Base-by-base conservation (phyloP, 768 basidiomycete species). In the Gyrodon lividus region DNA sequence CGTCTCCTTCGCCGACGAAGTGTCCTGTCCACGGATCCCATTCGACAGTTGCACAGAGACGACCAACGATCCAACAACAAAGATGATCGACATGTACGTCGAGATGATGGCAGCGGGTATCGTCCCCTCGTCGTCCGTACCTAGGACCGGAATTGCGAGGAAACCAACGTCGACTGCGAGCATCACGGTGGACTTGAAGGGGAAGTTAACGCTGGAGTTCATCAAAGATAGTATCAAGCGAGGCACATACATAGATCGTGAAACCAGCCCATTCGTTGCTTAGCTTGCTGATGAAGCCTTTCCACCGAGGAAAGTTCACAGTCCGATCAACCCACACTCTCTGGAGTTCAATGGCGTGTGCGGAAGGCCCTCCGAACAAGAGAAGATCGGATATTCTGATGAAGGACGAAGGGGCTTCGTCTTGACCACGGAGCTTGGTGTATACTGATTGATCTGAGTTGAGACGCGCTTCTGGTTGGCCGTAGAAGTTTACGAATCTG, bases 381-480 rank as follows among this genome's bases (percentile, higher is more conserved):
- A 64, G 49, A 2, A 57, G 52, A 1, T 65, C 58, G 9, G 63
- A 49, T 8, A 62, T n/a, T 30, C 34, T 35, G 16, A 47, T 43
- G 14, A 56, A 19, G n/a, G 59, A 35, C 2, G 49, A 51, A 10
- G 61, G 44, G 9, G 55, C 44, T 6, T 39, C 24, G 24, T 42
- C 34, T 2, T 38, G 40, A n/a, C 51, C 49, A 14, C 43, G 43
- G 19, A n/a, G 42, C 24, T 39, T 43, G 4, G 48, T 55, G 24
- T 63, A 61, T 16, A 82, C 68, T 13, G 75, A 77, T 51, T 74
- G 72, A 50, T 75, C 68, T 1, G 74, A 70, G 38, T 72, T 63
- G 14, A 82, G 65, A 6, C 80, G 78, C 3, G 76, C 77, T 37
- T 60, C 59, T 3, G 70, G 66, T 58, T 80, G 74, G 3, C 80